Evolutionary conservation across 176 grass and related monocot species (phyloP), one percentile per base, ranked within the genome.

Genomic region (Poa pratensis): DNA sequence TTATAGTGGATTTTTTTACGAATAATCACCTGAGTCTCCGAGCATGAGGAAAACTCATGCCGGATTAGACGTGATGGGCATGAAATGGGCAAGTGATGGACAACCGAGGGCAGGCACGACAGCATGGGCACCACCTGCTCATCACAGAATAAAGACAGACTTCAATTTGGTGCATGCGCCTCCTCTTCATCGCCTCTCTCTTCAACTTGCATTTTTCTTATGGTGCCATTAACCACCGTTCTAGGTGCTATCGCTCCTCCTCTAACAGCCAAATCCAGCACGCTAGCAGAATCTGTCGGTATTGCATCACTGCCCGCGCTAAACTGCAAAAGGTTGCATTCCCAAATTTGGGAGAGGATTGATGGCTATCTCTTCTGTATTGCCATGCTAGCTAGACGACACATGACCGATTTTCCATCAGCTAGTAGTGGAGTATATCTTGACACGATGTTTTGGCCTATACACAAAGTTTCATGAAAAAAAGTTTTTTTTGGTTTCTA

Each of bases 61-160:
- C 8, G 80, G 66, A 83, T 84, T 30, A 27, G 74, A 26, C 80
- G 9, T 87, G 80, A 83, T 90, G 84, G 80, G 76, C 89, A 50
- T 69, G 80, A 75, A 48, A 84, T 84, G 80, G 85, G 80, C 89
- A 23, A 61, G 50, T 24, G 12, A 84, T 76, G 85, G 84, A 57
- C 62, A 65, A 0, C 12, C 19, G 37, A 69, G 19, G 76, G 26
- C 58, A 32, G 43, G 34, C 73, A 78, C 6, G 19, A 37, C 57
- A 5, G 84, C 58, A 90, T 90, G 85, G 89, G 85, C 69, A 48
- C 80, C 27, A 59, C 24, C 74, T 59, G 77, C 77, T 24, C 22
- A 2, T 14, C 49, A 12, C 27, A 60, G 39, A 79, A 85, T 86
- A 77, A 85, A 68, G 61, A 48, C 39, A n/a, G 9, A 9, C 39